Base-by-base conservation (phyloP, 192 early-diverging fungal species). In the Gaertneriomyces sp. region DNA sequence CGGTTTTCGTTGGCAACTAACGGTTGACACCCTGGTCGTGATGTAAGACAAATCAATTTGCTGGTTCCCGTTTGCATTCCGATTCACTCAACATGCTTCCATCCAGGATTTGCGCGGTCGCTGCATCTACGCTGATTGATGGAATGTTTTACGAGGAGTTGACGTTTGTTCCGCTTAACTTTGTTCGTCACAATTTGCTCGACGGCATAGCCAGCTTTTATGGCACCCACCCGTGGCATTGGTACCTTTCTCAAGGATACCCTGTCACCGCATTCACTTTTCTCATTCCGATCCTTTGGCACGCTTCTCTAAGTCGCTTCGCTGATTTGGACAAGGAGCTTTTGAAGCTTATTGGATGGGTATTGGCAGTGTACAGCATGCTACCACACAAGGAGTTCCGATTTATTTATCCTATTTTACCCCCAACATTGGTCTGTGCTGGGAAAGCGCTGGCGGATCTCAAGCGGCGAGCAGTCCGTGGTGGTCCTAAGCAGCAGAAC, bases 341-440 rank as follows among this genome's bases (percentile, higher is more conserved):
- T 3, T 47, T 68, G 11, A 53, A 46, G 2, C 54, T 73, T 49
- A 57, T 69, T 6, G n/a, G 60, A 4, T 58, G 55, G 42, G 68
- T 69, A n/a, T n/a, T 66, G 1, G 46, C 72, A 4, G 70, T 90
- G n/a, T 93, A 93, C 65, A 92, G 89, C 47, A 53, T 91, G 25
- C 73, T 93, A 2, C 65, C 83, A 8, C 96, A 98, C 62, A 98
- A 96, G 80, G 96, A 98, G 73, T 94, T 92, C 71, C 86, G 96
- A 6, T 98, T 98, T 71, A 71, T 98, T n/a, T 89, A 87, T 51
- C 92, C 93, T 4, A 73, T 96, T 10, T 71, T 98, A 40, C 89
- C 96, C 4, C 47, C 58, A 14, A 44, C 56, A 11, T 39, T 74
- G 5, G 42, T 56, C 6, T 66, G 63, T 40, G 60, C 70, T 17